Base-by-base conservation (phyloP, 2,329 filamentous ascomycete species). In the Byssothecium circinans region DNA sequence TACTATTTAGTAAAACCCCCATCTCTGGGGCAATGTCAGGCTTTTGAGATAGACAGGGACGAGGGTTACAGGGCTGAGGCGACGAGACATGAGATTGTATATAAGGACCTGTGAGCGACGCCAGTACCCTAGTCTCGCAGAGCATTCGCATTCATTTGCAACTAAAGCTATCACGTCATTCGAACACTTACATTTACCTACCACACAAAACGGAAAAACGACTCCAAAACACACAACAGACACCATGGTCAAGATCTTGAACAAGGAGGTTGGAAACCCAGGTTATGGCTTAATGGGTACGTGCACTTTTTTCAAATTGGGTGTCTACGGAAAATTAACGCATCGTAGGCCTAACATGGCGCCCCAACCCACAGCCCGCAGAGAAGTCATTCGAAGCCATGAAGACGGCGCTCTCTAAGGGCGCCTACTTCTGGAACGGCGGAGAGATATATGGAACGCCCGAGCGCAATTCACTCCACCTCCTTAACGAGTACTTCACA, bases 401-500 rank as follows among this genome's bases (percentile, higher is more conserved):
- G 75, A 72, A 70, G 41, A 64, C 69, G 1, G 73, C 75, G 22
- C 57, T 77, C 14, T 56, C 65, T 2, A 47, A 57, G 12, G 75
- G 76, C 23, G 66, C 74, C n/a, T 75, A 74, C 56, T 71, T 73
- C 52, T 79, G 76, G 75, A 79, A 79, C 52, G 77, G 74, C 33
- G 77, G 76, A 47, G 74, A 77, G 52, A 49, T 79, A 45, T 79
- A 79, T 57, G 77, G 77, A 11, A 62, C 70, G 0, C 68, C 74
- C 1, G 68, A 76, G 27, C 65, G 64, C 52, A 80, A 78, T 58
- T 74, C 70, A 10, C 67, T 80, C 1, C 73, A 77, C 25, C 64
- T 81, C 6, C 68, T 81, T 19, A 72, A 74, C 18, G 73, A 72
- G 41, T 81, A 81, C 60, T 81, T 81, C 55, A 70, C 69, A 20